These are phyloP conservation scores for Boletus pseudo-olivaceus DNA, from an alignment of 768 basidiomycete genomes.

Conservation along the genomic window DNA sequence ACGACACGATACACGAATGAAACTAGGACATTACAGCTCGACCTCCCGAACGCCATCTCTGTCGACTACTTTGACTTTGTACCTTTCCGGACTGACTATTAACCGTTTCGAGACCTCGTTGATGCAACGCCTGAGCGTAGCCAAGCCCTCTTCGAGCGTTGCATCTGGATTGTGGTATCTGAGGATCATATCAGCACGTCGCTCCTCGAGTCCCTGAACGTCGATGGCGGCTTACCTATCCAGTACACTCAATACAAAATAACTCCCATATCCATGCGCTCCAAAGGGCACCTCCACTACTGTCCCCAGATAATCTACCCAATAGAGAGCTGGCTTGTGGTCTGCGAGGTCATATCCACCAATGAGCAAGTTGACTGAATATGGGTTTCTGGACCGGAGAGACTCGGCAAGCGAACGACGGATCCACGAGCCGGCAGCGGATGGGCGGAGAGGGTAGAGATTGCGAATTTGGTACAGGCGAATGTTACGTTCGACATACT, in stretches of 20 bases:
- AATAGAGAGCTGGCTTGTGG: constrained; percentile 76
- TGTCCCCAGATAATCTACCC: constrained; percentile 96
- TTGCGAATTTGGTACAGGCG: constrained; percentile 95
- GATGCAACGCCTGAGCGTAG: constrained; percentile 79
- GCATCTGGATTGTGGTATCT: constrained; percentile 93
- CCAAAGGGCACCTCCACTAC: constrained; percentile 85
- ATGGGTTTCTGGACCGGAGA: constrained; percentile 82
- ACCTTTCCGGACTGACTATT: constrained; percentile 74
- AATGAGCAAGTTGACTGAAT: constrained; percentile 87
- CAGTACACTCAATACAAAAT: constrained; percentile 88
- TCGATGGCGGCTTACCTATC: constrained; percentile 60
- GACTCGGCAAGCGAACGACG: constrained; percentile 86
- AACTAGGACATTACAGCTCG: constrained; percentile 46
- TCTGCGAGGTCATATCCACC: constrained; percentile 87
- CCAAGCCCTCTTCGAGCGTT: constrained; percentile 80
- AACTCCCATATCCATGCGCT: constrained; percentile 93
- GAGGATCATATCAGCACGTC: not conserved
- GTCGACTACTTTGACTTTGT: constrained; percentile 90
- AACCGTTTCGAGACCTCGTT: constrained; percentile 83
- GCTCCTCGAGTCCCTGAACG: not conserved
- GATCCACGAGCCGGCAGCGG: constrained; percentile 93
- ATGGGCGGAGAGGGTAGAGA: constrained; percentile 82
- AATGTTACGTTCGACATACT: constrained; percentile 94
- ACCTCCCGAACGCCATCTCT: constrained; percentile 85
- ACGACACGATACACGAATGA: constrained; percentile 5